Conservation (phyloP, 208 protist species). For the Wallacemonas sp. region DNA sequence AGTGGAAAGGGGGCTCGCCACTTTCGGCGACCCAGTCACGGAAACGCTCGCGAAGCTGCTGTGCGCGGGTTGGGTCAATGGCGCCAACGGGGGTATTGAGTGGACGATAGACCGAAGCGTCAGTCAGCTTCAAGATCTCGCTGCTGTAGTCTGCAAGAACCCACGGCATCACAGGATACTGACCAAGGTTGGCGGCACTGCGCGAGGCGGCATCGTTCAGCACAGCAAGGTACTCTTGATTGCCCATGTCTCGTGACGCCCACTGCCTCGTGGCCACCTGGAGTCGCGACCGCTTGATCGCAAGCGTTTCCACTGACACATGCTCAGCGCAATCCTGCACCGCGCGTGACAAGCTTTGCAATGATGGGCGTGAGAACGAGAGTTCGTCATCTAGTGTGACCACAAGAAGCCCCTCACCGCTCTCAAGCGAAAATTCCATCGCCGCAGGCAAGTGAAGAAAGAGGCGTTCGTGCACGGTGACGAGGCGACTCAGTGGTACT, state of each 20-base stretch:
- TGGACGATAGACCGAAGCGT: conserved; percentile 84
- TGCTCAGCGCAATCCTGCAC: conserved; percentile 30
- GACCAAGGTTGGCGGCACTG: conserved; percentile 87
- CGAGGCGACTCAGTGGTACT: conserved; percentile 43
- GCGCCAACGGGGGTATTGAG: conserved; percentile 96
- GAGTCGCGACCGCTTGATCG: conserved; percentile 37
- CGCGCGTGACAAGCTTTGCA: conserved; percentile 35
- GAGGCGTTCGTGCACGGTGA: conserved; percentile 50
- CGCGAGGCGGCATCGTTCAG: conserved; percentile 91
- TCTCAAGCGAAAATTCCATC: conserved; percentile 67
- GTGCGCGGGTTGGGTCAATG: conserved; percentile 62
- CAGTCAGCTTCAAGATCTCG: conserved; percentile 63
- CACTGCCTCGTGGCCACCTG: conserved; percentile 55
- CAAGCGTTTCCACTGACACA: conserved; percentile 36
- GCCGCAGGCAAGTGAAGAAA: conserved; percentile 69
- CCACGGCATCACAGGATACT: conserved; percentile 96
- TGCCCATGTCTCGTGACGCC: conserved; percentile 83
- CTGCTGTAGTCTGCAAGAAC: conserved; percentile 83
- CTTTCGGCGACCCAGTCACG: conserved; percentile 66
- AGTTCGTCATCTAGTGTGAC: conserved; percentile 68
- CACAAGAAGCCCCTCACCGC: conserved; percentile 50
- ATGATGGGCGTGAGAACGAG: conserved; percentile 48
- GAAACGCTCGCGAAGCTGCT: conserved; percentile 75
- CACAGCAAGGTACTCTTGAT: conserved; percentile 88
- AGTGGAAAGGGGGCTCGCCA: conserved; percentile 92